Base-by-base conservation (phyloP, 2,329 filamentous ascomycete species). In the Acrocalymma vagum region DNA sequence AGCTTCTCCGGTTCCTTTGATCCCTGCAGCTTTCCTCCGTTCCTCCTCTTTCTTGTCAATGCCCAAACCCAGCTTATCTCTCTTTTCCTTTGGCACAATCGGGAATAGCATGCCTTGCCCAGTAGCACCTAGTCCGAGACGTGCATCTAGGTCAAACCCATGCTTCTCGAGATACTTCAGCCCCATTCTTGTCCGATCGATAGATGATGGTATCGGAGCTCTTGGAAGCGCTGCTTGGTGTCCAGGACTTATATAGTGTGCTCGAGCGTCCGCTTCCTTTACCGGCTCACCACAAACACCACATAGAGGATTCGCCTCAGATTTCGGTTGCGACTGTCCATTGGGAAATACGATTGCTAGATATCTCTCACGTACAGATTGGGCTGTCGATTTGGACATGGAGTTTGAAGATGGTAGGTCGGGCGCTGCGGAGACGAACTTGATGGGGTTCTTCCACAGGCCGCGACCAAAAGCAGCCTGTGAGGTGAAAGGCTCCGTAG, bases 1-100 rank as follows among this genome's bases (percentile, higher is more conserved):
- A 78, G 46, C 43, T 3, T 54, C 42, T 18, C 42, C 37, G 17
- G 48, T 58, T 75, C 72, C 28, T 71, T 42, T 48, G 20, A 48
- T 40, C 13, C 58, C 58, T 72, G 71, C 41, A 2, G 34, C 23
- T 16, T 70, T 72, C 45, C 68, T 71, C 68, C 72, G 48, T 67
- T 62, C 46, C 62, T 67, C 51, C 42, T 67, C 68, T 26, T 70
- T 67, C 21, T 73, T 52, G 5, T 73, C 65, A 27, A 78, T 76
- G 0, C 91, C 90, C 17, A 96, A 69, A 0, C 92, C 93, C 6
- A 87, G 73, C 3, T 81, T 90, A 62, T 93, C 83, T 28, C 85
- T 80, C 70, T 96, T 96, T 38, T 80, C 74, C 43, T 78, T 80
- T 1, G 82, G 74, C 63, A 90, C 90, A 48, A 96, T 77, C 1